Evolutionary conservation across 805 yeast species (phyloP).

Genomic region (Teunomyces cretensis): DNA sequence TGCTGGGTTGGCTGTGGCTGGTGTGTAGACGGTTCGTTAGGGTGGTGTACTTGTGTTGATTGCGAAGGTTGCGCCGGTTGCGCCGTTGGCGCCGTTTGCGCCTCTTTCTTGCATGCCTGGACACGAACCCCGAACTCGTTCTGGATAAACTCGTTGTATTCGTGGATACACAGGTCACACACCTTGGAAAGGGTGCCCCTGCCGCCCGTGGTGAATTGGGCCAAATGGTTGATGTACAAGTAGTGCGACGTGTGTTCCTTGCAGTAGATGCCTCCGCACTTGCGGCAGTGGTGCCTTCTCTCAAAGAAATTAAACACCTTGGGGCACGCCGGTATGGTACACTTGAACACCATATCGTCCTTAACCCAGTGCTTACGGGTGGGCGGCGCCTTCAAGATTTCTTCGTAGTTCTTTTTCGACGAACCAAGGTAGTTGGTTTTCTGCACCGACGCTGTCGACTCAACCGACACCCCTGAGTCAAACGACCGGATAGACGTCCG

Average conservation of each 20-base stretch:
- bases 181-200: slow-evolving; percentile 67
- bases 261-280: slow-evolving; percentile 81
- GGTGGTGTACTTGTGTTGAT: too few species aligned
- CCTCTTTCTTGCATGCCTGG: background rate
- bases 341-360: slow-evolving; percentile 59
- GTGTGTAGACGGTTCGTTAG: too few species aligned
- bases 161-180: slow-evolving; percentile 64
- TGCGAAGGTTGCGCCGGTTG: too few species aligned
- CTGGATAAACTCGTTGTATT: slow-evolving; percentile 53
- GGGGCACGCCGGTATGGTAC: slow-evolving; percentile 58
- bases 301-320: slow-evolving; percentile 73
- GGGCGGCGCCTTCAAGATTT: slow-evolving; percentile 41
- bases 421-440: slow-evolving; percentile 20
- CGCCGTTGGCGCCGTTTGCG: too few species aligned
- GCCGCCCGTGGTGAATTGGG: slow-evolving; percentile 67
- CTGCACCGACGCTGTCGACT: slow-evolving; percentile 19
- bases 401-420: slow-evolving; percentile 25
- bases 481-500: slow-evolving; percentile 29
- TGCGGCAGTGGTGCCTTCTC: slow-evolving; percentile 80
- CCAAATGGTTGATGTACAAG: slow-evolving; percentile 54
- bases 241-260: slow-evolving; percentile 61
- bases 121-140: slow-evolving; percentile 36
- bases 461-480: slow-evolving; percentile 31
- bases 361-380: slow-evolving; percentile 71
- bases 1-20: background rate